Conservation (phyloP, 495 filamentous ascomycete genomes). For the Niebla homalea region DNA sequence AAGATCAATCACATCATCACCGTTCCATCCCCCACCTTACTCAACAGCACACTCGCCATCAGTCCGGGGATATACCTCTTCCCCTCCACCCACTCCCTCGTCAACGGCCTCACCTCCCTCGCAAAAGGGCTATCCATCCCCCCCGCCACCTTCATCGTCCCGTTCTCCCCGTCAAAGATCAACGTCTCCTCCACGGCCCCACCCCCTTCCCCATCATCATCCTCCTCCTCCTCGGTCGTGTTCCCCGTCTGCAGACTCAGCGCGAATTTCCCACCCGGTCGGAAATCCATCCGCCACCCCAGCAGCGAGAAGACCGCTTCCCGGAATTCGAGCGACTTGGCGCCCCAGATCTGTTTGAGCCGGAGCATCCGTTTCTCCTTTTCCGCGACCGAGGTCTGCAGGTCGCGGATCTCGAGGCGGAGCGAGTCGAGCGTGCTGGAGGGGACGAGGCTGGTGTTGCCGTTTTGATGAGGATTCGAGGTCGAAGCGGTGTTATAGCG, state of each 20-base stretch:
- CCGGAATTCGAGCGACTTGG: conserved; percentile 83
- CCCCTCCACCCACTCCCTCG: conserved; percentile 89
- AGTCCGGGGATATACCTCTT: conserved; percentile 71
- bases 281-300: conserved; percentile 85
- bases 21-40: conserved; percentile 13
- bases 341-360: conserved; percentile 77
- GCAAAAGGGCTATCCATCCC: conserved; percentile 81
- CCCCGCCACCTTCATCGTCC: conserved; percentile 93
- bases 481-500: conserved; percentile 24
- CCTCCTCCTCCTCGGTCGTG: conserved; percentile 27
- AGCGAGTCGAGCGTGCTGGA: conserved; percentile 60
- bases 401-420: conserved; percentile 56
- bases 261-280: conserved; percentile 81
- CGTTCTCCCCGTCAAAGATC: conserved; percentile 88
- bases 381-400: conserved; percentile 58
- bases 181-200: conserved; percentile 63
- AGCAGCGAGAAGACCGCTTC: conserved; percentile 80
- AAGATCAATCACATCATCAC: neutral
- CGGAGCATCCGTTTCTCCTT: conserved; percentile 74
- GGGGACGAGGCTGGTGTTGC: conserved; percentile 47
- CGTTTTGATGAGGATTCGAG: conserved; percentile 11
- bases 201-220: conserved; percentile 46
- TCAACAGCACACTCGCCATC: conserved; percentile 17
- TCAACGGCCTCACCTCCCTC: conserved; percentile 62
- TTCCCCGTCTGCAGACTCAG: conserved; percentile 42